phyloP scores from a whole-genome alignment of 2,329 filamentous ascomycete genomes.

The Penicillium sp. region DNA sequence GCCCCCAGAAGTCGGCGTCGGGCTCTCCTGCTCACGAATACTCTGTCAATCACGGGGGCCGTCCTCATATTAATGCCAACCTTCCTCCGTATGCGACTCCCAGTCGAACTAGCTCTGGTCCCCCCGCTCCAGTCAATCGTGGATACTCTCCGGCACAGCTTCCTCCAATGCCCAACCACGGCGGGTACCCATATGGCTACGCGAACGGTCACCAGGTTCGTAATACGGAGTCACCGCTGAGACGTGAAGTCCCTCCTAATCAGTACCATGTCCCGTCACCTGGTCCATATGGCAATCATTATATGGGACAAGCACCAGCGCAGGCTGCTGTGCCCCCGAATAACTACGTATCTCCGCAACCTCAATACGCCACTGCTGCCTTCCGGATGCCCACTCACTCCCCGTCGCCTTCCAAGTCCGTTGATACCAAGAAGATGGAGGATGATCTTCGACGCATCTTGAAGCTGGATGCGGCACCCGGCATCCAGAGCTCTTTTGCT shows the following conservation, averaged over 20 bases:
- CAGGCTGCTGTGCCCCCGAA: constrained; percentile 8
- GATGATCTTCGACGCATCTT: constrained; percentile 50
- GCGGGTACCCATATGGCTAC: constrained; percentile 25
- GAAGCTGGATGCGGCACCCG: constrained; percentile 41
- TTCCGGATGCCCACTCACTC: constrained; percentile 21
- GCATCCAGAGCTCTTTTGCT: constrained; percentile 33
- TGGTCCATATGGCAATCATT: constrained; percentile 24
- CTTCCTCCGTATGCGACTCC: constrained; percentile 34
- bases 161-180: constrained; percentile 13
- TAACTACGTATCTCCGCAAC: constrained; percentile 23
- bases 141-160: constrained; percentile 16
- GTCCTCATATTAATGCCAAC: constrained; percentile 16
- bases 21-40: constrained; percentile 15
- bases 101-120: constrained; percentile 35
- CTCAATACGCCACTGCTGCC: constrained; percentile 23
- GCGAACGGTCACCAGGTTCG: constrained; percentile 24
- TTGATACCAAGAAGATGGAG: constrained; percentile 48
- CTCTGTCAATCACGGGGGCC: constrained; percentile 18
- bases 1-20: constrained; percentile 36
- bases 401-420: constrained; percentile 25
- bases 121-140: constrained; percentile 27
- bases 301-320: constrained; percentile 10
- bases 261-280: constrained; percentile 10
- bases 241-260: constrained; percentile 28
- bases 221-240: constrained; percentile 32